Conservation (phyloP, 1,284 basidiomycete species). For the Kwoniella shivajii region DNA sequence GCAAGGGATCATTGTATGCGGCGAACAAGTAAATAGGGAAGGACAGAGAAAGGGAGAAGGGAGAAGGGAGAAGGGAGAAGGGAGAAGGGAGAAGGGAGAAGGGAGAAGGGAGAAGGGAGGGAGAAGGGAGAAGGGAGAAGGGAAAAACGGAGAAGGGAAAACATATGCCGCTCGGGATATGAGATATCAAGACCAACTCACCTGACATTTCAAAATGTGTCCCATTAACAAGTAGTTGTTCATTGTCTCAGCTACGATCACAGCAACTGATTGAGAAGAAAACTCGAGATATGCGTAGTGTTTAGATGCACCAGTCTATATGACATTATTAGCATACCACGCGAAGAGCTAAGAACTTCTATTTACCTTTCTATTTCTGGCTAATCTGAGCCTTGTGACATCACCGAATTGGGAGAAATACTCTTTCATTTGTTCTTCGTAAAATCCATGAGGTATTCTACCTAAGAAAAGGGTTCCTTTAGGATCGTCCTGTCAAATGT, state of each 20-base stretch:
- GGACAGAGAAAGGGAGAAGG: neutral
- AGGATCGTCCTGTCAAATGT: constrained; percentile 47
- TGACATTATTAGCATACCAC: neutral
- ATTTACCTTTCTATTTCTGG: constrained; percentile 86
- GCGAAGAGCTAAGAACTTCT: neutral
- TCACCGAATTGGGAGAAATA: constrained; percentile 97
- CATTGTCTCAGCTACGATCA: constrained; percentile 98
- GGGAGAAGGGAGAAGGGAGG: neutral
- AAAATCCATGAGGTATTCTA: constrained; percentile 94
- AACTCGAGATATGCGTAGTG: constrained; percentile 98
- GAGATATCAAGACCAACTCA: constrained; percentile 29
- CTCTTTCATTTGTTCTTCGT: constrained; percentile 87
- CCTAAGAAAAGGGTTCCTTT: constrained; percentile 90
- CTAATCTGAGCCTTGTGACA: constrained; percentile 83
- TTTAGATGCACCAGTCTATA: constrained; percentile 87
- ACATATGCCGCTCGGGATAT: neutral
- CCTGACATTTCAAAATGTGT: constrained; percentile 84
- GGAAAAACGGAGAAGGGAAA: neutral
- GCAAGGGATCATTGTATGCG: too few species aligned
- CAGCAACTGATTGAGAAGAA: constrained; percentile 80
- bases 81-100: neutral
- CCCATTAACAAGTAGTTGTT: constrained; percentile 97
- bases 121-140: too few species aligned
- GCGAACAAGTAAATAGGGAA: too few species aligned
- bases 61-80: neutral